Base-by-base conservation (phyloP, 768 basidiomycete genomes). In the Fomitopsis serialis region DNA sequence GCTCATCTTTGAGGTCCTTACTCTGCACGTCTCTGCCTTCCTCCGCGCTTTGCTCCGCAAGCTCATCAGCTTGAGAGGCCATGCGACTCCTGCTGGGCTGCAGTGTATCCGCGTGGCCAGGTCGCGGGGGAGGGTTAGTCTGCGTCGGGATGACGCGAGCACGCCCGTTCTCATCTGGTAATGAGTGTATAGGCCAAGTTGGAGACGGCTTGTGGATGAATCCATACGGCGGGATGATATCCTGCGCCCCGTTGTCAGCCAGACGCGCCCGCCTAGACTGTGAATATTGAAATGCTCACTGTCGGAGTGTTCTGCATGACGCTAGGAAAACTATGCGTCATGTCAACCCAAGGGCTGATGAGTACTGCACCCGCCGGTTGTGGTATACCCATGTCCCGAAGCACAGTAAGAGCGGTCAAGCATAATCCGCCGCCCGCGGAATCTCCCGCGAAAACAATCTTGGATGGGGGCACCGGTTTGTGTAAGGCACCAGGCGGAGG, bases 241-340 rank as follows among this genome's bases (percentile, higher is more conserved):
- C 87, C 85, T 87, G 22, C 25, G n/a, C 15, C 21, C 21, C 11
- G 17, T 1, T 34, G 17, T 8, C 15, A 42, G 42, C n/a, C 6
- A 12, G 23, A 24, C 27, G 37, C 22, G 15, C 25, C 17, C 15
- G 21, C 7, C n/a, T 34, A 52, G 24, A 6, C 1, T 15, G 37
- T 22, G 10, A 15, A 7, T n/a, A n/a, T 27, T 42, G 17, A 24
- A 15, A 54, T 9, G 66, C 75, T 44, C 52, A 83, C 88, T 10
- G 85, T 85, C 6, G 70, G 70, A 0, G 76, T 77, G 62, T 92
- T 90, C 42, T 76, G 58, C 71, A 89, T 77, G 36, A 89, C 81
- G 59, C 82, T 85, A 0, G 87, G 86, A 63, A 94, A 90, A 48
- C 81, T 86, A 61, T 92, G 90, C 0, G 89, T 92, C n/a, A 94